Base-by-base conservation (phyloP, 2,329 filamentous ascomycete genomes). In the Hymenoscyphus salicellus region DNA sequence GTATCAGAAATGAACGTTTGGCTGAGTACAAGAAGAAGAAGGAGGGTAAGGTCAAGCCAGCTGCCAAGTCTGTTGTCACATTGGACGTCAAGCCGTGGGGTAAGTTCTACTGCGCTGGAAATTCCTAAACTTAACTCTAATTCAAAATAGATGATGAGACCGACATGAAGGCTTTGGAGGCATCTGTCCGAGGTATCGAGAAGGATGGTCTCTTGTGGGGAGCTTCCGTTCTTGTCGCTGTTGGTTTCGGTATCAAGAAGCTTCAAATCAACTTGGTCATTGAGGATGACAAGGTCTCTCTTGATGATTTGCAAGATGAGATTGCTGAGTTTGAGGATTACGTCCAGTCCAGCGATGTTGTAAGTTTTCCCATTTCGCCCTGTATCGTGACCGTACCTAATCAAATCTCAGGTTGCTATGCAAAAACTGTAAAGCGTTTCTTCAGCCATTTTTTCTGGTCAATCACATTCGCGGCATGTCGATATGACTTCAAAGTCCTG, bases 191-290 rank as follows among this genome's bases (percentile, higher is more conserved):
- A 75, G 80, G 83, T 72, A 94, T 98, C 73, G 87, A 94, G 81
- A 88, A 90, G 85, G 94, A 98, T 59, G 95, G 95, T 82, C 91
- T 99, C 69, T 89, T 96, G 70, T 99, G 95, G 95, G 94, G 94
- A 88, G 88, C 84, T 71, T 93, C 91, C 79, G 91, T 95, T 85
- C 84, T 97, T 71, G 89, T 96, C 61, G 80, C 93, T 72, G 89
- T 99, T 75, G 94, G 93, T 76, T 99, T 92, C 86, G 95, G 95
- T 85, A 96, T 99, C 85, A 95, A 91, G 86, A 98, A 98, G 88
- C 89, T 99, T 70, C 94, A 98, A 87, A 96, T 99, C 85, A 98
- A 92, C 89, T 82, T 98, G 73, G 93, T 98, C 74, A 84, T 98
- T 71, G 95, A 98, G 85, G 95, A 99, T 79, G 94, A 98, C 72